phyloP scores from a whole-genome alignment of 306 rosid species.

The Datisca glomerata region DNA sequence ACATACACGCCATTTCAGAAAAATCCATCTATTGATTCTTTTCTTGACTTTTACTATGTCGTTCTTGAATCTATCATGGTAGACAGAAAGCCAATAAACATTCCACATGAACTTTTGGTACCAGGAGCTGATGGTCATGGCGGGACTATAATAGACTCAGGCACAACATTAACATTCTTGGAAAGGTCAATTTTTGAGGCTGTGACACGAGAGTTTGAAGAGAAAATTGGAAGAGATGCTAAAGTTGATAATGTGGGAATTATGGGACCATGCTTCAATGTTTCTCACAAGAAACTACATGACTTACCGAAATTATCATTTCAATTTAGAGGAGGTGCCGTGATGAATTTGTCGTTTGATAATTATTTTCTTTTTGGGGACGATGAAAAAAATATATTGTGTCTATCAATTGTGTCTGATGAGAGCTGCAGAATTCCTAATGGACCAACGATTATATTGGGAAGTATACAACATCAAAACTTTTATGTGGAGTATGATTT shows the following conservation, averaged over 20 bases:
- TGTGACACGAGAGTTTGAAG: neutral
- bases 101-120: too few species aligned
- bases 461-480: neutral
- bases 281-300: neutral
- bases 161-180: neutral
- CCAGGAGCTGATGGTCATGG: neutral
- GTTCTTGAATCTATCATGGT: too few species aligned
- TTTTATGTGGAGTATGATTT: conserved; percentile 5
- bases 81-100: neutral
- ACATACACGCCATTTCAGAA: neutral
- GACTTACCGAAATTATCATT: neutral
- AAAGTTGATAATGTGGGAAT: neutral
- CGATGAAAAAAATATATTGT: neutral
- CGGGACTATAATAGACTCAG: neutral
- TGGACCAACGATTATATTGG: neutral
- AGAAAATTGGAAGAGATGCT: neutral
- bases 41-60: neutral
- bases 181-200: conserved; percentile 2
- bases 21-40: neutral
- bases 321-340: neutral
- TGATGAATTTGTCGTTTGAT: neutral
- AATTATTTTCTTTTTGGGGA: neutral
- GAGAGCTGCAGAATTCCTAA: too few species aligned
- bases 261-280: conserved; percentile 5
- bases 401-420: conserved; percentile 4